Evolutionary conservation across 495 filamentous ascomycete species (phyloP), one percentile per base, ranked within the genome.

Genomic region (Penicillium atrosanguineum): DNA sequence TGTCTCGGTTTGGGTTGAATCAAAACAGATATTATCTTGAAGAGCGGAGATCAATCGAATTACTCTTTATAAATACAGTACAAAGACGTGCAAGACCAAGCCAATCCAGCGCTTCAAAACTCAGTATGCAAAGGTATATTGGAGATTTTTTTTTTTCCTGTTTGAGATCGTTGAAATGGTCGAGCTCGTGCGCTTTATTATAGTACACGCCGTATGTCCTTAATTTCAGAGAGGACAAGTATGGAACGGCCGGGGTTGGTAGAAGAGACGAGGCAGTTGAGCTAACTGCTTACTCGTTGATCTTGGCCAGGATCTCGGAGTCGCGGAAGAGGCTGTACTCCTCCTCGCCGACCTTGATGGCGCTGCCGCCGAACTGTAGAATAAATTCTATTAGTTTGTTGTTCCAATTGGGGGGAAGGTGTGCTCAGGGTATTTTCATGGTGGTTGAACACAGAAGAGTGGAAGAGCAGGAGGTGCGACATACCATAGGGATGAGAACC

Each of bases 241-340:
- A 44, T 45, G 41, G 45, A 39, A 48, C 31, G 31, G 51, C 42
- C 41, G 39, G 52, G 54, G 44, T 40, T 19, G 47, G 41, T 16
- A 42, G 40, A 44, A 52, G 53, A 62, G 52, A 60, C 54, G 48
- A 56, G 20, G 25, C 31, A 50, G 60, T 43, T 47, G 34, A 34
- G 23, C 23, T 55, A 28, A 50, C 18, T 48, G 38, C 38, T 79
- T 84, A 91, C 77, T 93, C 89, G 69, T 87, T 90, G 79, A 94
- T 92, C 84, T 92, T 93, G 69, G 90, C 89, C 50, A 93, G 82
- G 57, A 93, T 72, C 68, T 99, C 94, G 75, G 90, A 86, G 73
- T 99, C 94, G 61, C 93, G 81, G 86, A 95, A 99, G 51, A 99
- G 87, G 55, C 87, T 85, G 77, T 84, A 97, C 79, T 97, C 94